Evolutionary conservation across 495 filamentous ascomycete genomes (phyloP).

Genomic region (Trichoderma asperelloides): DNA sequence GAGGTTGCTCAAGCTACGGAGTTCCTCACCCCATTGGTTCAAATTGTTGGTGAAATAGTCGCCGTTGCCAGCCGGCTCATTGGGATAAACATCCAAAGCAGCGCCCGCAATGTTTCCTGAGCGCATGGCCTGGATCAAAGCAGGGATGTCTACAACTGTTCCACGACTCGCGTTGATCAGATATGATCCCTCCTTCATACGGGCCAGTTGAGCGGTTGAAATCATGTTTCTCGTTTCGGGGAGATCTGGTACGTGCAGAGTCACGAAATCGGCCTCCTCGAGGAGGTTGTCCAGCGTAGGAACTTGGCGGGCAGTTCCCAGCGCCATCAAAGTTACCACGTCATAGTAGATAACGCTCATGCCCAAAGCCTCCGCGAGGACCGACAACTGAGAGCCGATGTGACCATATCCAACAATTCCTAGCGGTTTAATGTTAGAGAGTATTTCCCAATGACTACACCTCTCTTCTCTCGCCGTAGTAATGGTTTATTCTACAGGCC

Average conservation of each 20-base stretch:
- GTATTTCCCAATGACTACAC: not conserved
- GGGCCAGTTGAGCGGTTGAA: conserved; percentile 59
- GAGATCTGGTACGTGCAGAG: conserved; percentile 87
- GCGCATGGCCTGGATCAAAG: conserved; percentile 80
- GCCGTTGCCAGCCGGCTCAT: conserved; percentile 88
- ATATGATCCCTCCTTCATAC: conserved; percentile 90
- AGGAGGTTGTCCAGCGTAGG: conserved; percentile 67
- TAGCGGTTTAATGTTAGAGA: conserved; percentile 16
- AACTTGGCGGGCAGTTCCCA: conserved; percentile 81
- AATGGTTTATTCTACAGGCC: not conserved
- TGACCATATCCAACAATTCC: conserved; percentile 97
- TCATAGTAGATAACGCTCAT: conserved; percentile 97
- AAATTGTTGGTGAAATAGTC: conserved; percentile 86
- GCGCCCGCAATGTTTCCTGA: conserved; percentile 86
- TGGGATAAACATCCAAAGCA: conserved; percentile 91
- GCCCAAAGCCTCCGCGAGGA: conserved; percentile 93
- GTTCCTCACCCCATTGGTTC: conserved; percentile 78
- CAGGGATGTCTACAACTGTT: conserved; percentile 88
- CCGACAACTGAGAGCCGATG: conserved; percentile 93
- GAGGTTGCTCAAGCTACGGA: conserved; percentile 79
- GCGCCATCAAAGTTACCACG: conserved; percentile 80
- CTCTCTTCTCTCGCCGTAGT: too few species aligned
- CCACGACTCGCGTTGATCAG: conserved; percentile 94
- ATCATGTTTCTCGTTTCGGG: conserved; percentile 91
- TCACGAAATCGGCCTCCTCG: conserved; percentile 77